Percentiles rank a stretch among this genome's conserved stretches.
These are phyloP conservation scores for Pilatotrama ljubarskyi DNA, from an alignment of 768 basidiomycete genomes.

Conservation along the genomic window DNA sequence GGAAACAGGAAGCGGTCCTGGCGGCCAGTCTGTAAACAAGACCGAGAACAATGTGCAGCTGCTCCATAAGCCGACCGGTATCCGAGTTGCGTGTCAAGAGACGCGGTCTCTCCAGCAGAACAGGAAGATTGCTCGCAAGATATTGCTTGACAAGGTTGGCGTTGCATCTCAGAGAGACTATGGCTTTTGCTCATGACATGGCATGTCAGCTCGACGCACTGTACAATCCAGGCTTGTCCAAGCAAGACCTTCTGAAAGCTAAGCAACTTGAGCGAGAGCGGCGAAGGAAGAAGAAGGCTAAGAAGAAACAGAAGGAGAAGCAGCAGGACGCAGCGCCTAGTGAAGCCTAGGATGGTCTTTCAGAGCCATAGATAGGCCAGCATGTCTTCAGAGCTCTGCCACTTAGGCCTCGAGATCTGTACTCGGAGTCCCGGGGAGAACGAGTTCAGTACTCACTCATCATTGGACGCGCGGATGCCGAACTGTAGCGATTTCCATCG, in stretches of 20 bases:
- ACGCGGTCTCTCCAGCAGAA: slow-evolving; percentile 84
- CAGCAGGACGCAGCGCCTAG: neutral
- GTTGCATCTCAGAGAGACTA: no score
- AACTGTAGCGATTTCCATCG: no score
- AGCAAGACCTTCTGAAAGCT: slow-evolving; percentile 64
- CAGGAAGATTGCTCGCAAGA: slow-evolving; percentile 70
- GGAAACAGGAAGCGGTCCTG: slow-evolving; percentile 78
- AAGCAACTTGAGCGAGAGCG: slow-evolving; percentile 77
- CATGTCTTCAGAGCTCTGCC: no score
- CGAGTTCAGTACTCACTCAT: no score
- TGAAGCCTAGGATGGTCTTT: neutral
- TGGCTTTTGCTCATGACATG: no score
- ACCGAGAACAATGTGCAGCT: slow-evolving; percentile 90
- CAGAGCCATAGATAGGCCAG: neutral
- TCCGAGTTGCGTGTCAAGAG: slow-evolving; percentile 85
- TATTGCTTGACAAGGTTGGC: slow-evolving; percentile 69
- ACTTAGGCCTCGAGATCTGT: no score
- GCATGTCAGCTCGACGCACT: slow-evolving; percentile 62
- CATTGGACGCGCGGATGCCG: no score
- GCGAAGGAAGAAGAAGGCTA: slow-evolving; percentile 74
- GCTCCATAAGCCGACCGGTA: slow-evolving; percentile 83
- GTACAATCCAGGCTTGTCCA: slow-evolving; percentile 76
- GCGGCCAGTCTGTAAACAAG: slow-evolving; percentile 97
- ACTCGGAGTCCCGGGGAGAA: no score
- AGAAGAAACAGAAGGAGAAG: slow-evolving; percentile 50